A percentile compares a stretch with the other conserved stretches of the same genome.
These are phyloP conservation scores for Beauveria medogensis DNA, from an alignment of 2,329 filamentous ascomycete species.

Conservation along the genomic window DNA sequence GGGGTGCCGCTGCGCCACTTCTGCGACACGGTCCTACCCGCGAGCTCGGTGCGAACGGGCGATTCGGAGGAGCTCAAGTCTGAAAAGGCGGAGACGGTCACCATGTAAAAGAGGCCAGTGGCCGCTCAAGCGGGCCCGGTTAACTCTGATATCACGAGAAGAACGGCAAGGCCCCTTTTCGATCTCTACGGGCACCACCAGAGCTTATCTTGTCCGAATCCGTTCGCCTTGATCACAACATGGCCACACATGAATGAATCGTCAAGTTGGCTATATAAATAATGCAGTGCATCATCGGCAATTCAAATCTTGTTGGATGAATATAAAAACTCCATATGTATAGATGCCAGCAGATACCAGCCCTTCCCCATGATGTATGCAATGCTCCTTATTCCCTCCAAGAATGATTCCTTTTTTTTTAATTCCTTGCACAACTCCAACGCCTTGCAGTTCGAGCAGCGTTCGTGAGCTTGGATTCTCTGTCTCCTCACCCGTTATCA, in stretches of 20 bases:
- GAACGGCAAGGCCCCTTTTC: no score
- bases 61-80: neutral
- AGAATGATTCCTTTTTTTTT: neutral
- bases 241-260: no score
- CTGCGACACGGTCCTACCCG: neutral
- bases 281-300: neutral
- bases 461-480: neutral
- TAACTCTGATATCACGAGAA: no score
- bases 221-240: no score
- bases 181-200: no score
- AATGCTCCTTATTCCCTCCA: conserved; percentile 4
- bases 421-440: neutral
- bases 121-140: no score
- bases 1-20: conserved; percentile 15
- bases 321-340: conserved; percentile 4
- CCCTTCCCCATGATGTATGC: conserved; percentile 3
- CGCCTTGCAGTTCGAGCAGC: neutral
- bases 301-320: neutral
- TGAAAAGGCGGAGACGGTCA: neutral
- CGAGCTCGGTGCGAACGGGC: neutral
- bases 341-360: neutral
- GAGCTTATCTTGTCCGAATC: no score
- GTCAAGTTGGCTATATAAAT: no score
- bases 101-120: no score
- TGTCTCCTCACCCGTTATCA: neutral